phyloP scores from a whole-genome alignment of 768 basidiomycete species.

The Pulveroboletus sp. region DNA sequence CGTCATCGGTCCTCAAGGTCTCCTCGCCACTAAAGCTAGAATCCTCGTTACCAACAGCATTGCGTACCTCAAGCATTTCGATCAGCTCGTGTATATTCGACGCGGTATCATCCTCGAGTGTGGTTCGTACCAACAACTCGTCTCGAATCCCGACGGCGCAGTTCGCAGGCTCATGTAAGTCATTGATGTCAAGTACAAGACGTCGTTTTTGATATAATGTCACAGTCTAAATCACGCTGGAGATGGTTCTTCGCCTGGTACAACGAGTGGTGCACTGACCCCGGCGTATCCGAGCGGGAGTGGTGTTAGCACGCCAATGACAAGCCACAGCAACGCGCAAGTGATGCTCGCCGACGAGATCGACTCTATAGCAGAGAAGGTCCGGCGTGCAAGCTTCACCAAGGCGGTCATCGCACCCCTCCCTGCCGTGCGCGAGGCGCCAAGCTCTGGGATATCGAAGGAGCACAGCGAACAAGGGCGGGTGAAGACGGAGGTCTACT shows the following conservation, averaged over 20 bases:
- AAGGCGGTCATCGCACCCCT: constrained; percentile 48
- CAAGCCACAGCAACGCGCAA: constrained; percentile 19
- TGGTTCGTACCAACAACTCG: constrained; percentile 59
- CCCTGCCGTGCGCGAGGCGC: constrained; percentile 34
- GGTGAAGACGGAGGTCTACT: constrained; percentile 75
- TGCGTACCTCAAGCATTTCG: constrained; percentile 75
- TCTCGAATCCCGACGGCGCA: constrained; percentile 58
- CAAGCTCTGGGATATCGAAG: constrained; percentile 48
- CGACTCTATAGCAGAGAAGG: constrained; percentile 49
- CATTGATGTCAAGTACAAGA: background rate
- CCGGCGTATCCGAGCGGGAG: constrained; percentile 38
- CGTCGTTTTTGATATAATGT: background rate
- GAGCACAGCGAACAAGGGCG: constrained; percentile 78
- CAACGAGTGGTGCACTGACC: constrained; percentile 43
- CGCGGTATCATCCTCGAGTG: constrained; percentile 78
- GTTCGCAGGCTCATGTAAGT: constrained; percentile 73
- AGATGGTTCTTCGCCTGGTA: constrained; percentile 35
- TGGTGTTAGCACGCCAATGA: constrained; percentile 17
- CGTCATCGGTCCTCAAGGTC: constrained; percentile 80
- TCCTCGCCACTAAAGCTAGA: constrained; percentile 79
- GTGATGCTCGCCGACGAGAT: constrained; percentile 23
- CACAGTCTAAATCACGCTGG: constrained; percentile 45
- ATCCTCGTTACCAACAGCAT: constrained; percentile 85
- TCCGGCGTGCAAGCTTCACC: constrained; percentile 51
- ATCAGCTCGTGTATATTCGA: constrained; percentile 69